Evolutionary conservation across 2,329 filamentous ascomycete species (phyloP), one percentile per base, ranked within the genome.

Genomic region (Pyrenophora seminiperda): DNA sequence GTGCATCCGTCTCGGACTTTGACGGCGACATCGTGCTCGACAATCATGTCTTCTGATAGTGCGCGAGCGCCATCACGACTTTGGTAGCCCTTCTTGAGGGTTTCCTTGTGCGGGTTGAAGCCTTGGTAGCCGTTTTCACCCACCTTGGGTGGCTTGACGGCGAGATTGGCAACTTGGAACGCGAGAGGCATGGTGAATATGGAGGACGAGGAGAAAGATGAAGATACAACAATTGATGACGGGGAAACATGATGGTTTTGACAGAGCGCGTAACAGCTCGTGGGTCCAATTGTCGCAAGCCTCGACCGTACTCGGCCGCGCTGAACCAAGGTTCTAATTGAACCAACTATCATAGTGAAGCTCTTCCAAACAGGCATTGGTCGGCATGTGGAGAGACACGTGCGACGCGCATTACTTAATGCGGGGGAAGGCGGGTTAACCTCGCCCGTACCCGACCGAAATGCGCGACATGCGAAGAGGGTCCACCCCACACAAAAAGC

Each of bases 101-200:
- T 47, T 27, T 56, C 50, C 34, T 42, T 56, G 18, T 39, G 50
- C 14, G 44, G 53, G 20, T 45, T 53, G 41, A 53, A 53, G 22
- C 47, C 30, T 46, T 46, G 47, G 30, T 50, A 50, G n/a, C 47
- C 41, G 45, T 50, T 52, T 24, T 54, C 52, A 13, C 47, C 52
- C 10, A 43, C 31, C 14, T 51, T 51, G 29, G 52, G 52, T 31
- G 42, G 33, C 19, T 52, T 54, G 10, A 52, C 20, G 2, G 49
- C 38, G 10, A 54, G 47, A 27, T 47, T 47, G 17, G 47, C 47
- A 18, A 51, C 52, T 40, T 54, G 52, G 17, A 54, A 54, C 7
- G 42, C 42, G 22, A 52, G 39, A 33, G 42, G 47, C 39, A 51
- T 51, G 24, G 9, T 31, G 34, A 11, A 7, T 1, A 14, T 17